A percentile compares a stretch with the other conserved stretches of the same genome.
Conservation (phyloP, 1,139 yeast species). For the Geotrichum bryndzae region DNA sequence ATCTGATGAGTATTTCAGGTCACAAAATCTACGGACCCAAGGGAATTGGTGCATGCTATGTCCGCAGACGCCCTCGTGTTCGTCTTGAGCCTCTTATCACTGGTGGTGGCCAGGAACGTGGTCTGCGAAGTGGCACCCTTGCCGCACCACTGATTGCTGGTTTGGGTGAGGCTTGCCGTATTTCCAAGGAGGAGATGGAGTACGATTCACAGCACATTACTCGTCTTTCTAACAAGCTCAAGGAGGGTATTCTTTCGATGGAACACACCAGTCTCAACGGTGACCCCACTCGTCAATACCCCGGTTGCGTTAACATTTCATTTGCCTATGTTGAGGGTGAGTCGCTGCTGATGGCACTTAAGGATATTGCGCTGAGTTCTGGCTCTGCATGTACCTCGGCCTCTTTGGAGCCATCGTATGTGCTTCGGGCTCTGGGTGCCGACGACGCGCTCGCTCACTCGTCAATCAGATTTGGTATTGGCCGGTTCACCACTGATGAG, state of each 20-base stretch:
- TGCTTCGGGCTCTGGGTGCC: constrained; percentile 92
- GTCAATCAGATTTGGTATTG: constrained; percentile 92
- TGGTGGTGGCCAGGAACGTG: constrained; percentile 99
- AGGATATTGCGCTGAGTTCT: constrained; percentile 90
- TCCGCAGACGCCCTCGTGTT: constrained; percentile 97
- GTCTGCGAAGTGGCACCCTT: constrained; percentile 91
- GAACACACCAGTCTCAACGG: constrained; percentile 92
- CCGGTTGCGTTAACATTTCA: constrained; percentile 94
- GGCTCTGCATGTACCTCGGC: constrained; percentile 99
- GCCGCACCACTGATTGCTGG: constrained; percentile 95
- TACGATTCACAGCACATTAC: constrained; percentile 69
- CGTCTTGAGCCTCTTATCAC: constrained; percentile 90
- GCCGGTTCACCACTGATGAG: constrained; percentile 93
- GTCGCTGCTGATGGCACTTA: constrained; percentile 92
- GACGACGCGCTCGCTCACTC: constrained; percentile 98
- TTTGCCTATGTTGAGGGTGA: constrained; percentile 98
- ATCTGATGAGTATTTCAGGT: constrained; percentile 85
- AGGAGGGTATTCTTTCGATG: constrained; percentile 64
- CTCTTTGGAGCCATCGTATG: constrained; percentile 94
- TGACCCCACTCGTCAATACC: constrained; percentile 61
- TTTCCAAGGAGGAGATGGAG: constrained; percentile 66
- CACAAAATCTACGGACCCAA: constrained; percentile 98
- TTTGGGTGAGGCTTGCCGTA: constrained; percentile 93
- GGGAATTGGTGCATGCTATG: constrained; percentile 94
- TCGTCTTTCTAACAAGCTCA: constrained; percentile 65